Percentiles rank a stretch among this genome's conserved stretches.
Conservation (phyloP, 2,329 filamentous ascomycete species). For the Cryphonectria carpinicola region DNA sequence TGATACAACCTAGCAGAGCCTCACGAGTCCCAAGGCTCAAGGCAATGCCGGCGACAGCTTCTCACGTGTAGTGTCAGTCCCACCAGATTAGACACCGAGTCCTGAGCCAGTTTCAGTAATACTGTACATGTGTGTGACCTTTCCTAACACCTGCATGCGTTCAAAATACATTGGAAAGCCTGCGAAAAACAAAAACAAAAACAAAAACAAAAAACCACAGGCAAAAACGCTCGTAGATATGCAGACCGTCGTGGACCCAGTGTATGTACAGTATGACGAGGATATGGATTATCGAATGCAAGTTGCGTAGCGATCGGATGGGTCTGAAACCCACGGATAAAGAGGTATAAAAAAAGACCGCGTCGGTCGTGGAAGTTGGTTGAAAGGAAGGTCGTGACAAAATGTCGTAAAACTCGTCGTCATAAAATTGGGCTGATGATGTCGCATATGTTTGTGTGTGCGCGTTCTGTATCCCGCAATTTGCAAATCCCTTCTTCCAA, state of each 20-base stretch:
- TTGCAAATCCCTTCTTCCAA: conserved; percentile 14
- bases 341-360: conserved; percentile 7
- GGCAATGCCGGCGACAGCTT: neutral
- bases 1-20: neutral
- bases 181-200: conserved; percentile 7
- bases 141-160: conserved; percentile 20
- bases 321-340: conserved; percentile 16
- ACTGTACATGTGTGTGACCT: conserved; percentile 12
- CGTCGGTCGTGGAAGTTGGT: conserved; percentile 19
- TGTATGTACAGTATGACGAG: conserved; percentile 16
- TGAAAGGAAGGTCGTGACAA: conserved; percentile 26
- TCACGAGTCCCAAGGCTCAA: neutral
- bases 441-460: conserved; percentile 16
- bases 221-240: conserved; percentile 12
- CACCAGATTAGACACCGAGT: conserved; percentile 8
- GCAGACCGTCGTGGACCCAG: conserved; percentile 12
- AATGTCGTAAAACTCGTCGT: conserved; percentile 27
- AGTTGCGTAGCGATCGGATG: conserved; percentile 20
- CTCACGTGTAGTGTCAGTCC: neutral
- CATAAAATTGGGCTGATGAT: conserved; percentile 23
- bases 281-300: conserved; percentile 17
- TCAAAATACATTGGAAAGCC: neutral
- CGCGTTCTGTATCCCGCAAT: conserved; percentile 22
- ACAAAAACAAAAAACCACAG: conserved; percentile 12
- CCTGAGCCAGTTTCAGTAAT: conserved; percentile 10